These are phyloP conservation scores for Penicillium paradoxum DNA, from an alignment of 495 filamentous ascomycete genomes.

Conservation along the genomic window DNA sequence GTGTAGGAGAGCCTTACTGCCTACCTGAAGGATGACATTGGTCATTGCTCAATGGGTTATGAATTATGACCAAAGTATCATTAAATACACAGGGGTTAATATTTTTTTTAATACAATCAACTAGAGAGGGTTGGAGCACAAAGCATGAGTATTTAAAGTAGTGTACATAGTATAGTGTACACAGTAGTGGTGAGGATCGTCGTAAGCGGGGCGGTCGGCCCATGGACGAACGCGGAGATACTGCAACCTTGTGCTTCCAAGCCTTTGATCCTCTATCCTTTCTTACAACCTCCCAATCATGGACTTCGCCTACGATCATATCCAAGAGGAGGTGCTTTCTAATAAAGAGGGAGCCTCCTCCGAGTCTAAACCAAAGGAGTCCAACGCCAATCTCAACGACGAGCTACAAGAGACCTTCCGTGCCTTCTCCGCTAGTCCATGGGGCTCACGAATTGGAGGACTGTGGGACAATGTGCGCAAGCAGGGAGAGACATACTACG, in stretches of 20 bases:
- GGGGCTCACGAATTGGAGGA: constrained; percentile 83
- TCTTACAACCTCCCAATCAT: constrained; percentile 43
- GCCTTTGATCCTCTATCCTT: constrained; percentile 4
- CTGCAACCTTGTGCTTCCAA: constrained; percentile 16
- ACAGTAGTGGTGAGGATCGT: background rate
- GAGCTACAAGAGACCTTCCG: constrained; percentile 95
- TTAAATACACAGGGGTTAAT: background rate
- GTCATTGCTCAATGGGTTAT: constrained; percentile 7
- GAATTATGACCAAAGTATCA: constrained; percentile 9
- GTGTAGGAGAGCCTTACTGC: constrained; percentile 41
- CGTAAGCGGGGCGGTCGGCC: constrained; percentile 29
- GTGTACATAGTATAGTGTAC: too few species aligned
- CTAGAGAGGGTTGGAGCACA: too few species aligned
- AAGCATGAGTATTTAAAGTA: too few species aligned
- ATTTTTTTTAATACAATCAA: background rate
- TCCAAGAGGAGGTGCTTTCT: constrained; percentile 76
- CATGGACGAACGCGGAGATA: constrained; percentile 26
- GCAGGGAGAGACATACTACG: constrained; percentile 81
- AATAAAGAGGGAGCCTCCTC: constrained; percentile 43
- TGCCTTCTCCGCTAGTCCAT: constrained; percentile 82
- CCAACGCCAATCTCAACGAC: constrained; percentile 63
- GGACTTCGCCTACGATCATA: constrained; percentile 97
- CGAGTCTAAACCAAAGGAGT: constrained; percentile 28
- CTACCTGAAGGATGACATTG: constrained; percentile 18
- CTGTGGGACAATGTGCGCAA: constrained; percentile 88